Evolutionary conservation across 192 early-diverging fungal genomes (phyloP).

Genomic region (Coemansia sp.): DNA sequence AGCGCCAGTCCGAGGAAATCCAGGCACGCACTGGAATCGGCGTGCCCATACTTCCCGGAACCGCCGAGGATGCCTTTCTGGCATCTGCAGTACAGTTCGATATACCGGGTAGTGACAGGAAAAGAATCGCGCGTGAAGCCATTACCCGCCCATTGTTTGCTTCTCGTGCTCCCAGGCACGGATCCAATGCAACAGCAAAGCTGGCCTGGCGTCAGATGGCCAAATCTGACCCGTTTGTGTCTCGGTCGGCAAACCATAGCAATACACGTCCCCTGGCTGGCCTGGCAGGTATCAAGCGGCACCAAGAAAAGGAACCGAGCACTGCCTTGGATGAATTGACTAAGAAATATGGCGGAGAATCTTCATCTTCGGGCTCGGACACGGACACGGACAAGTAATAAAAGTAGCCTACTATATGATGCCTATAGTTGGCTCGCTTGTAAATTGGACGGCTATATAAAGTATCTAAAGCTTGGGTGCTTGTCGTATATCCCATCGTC

Average conservation of each 20-base stretch:
- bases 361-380: slow-evolving; percentile 13
- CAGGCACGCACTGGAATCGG: slow-evolving; percentile 55
- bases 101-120: not conserved
- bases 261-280: not conserved
- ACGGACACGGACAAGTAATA: no score
- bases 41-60: slow-evolving; percentile 54
- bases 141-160: slow-evolving; percentile 5
- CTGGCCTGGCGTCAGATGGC: slow-evolving; percentile 3
- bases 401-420: no score
- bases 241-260: slow-evolving; percentile 5
- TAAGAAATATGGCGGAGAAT: not conserved
- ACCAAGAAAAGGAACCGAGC: not conserved
- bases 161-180: not conserved
- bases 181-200: not conserved
- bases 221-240: slow-evolving; percentile 19
- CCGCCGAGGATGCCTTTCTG: slow-evolving; percentile 42
- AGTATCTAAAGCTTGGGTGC: slow-evolving; percentile 43
- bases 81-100: slow-evolving; percentile 53
- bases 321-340: not conserved
- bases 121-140: not conserved
- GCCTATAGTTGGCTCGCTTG: no score
- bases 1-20: slow-evolving; percentile 49
- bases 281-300: slow-evolving; percentile 11
- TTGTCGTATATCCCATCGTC: slow-evolving; percentile 35
- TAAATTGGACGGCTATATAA: no score